These are phyloP conservation scores for Porcisia hertigi DNA, from an alignment of 208 protist genomes.

Conservation along the genomic window DNA sequence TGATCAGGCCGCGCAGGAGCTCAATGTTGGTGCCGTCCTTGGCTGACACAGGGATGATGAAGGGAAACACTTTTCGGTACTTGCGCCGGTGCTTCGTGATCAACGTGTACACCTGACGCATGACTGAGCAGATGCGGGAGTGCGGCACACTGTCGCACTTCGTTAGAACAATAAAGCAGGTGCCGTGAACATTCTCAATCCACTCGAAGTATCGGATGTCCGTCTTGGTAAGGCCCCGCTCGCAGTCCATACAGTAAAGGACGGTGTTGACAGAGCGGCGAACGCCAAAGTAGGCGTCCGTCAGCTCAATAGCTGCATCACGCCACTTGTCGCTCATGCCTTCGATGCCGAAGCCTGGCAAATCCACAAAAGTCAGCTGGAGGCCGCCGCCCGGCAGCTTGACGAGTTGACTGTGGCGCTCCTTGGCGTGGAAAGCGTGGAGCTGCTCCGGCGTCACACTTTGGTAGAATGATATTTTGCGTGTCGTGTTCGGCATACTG, in stretches of 20 bases:
- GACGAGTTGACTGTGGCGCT: conserved; percentile 81
- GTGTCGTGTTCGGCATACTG: conserved; percentile 87
- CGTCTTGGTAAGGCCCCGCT: conserved; percentile 79
- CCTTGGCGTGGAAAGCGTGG: conserved; percentile 60
- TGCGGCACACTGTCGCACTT: conserved; percentile 91
- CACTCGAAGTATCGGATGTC: conserved; percentile 90
- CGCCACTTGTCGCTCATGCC: conserved; percentile 90
- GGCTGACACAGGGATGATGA: conserved; percentile 85
- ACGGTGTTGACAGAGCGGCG: conserved; percentile 91
- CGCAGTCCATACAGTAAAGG: conserved; percentile 90
- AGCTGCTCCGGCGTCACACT: conserved; percentile 80
- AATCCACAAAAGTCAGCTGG: conserved; percentile 91
- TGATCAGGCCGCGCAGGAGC: conserved; percentile 80
- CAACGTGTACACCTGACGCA: conserved; percentile 85
- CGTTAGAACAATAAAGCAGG: conserved; percentile 89
- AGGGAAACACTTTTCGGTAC: conserved; percentile 88
- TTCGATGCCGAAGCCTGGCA: conserved; percentile 91
- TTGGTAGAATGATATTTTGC: conserved; percentile 89
- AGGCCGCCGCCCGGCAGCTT: conserved; percentile 84
- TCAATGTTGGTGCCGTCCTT: conserved; percentile 87
- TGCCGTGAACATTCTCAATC: conserved; percentile 90
- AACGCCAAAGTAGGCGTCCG: conserved; percentile 90
- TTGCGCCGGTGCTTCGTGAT: conserved; percentile 86
- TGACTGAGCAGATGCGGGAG: conserved; percentile 84
- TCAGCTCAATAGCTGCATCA: conserved; percentile 85